Conservation (phyloP, 116 monocot genomes). For the Phalaenopsis hybrid region DNA sequence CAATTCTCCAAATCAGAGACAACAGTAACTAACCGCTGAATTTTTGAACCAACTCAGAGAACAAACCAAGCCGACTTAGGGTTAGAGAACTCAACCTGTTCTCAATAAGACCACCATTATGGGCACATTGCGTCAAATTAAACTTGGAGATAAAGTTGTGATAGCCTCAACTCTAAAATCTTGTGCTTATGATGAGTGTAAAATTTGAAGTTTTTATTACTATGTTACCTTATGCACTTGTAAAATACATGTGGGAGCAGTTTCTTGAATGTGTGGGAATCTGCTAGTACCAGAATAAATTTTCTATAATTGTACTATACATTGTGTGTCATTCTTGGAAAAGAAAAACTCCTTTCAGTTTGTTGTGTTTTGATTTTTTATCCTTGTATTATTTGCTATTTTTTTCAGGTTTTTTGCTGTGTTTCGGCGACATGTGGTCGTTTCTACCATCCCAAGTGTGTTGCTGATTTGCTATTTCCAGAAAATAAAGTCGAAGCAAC, state of each 20-base stretch:
- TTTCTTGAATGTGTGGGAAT: background rate
- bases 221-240: background rate
- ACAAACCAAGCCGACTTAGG: background rate
- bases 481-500: conserved; percentile 27
- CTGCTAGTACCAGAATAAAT: background rate
- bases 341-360: background rate
- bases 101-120: background rate
- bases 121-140: too few species aligned
- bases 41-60: background rate
- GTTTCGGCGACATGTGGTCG: conserved; percentile 48
- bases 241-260: background rate
- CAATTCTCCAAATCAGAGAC: too few species aligned
- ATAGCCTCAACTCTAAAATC: too few species aligned
- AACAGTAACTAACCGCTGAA: too few species aligned
- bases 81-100: background rate
- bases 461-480: conserved; percentile 24
- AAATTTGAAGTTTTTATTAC: background rate
- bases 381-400: background rate
- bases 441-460: conserved; percentile 57
- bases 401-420: conserved; percentile 41
- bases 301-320: background rate
- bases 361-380: background rate
- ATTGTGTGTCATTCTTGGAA: background rate
- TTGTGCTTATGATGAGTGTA: too few species aligned
- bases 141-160: too few species aligned